Percentiles rank a stretch among this genome's conserved stretches.
Conservation (phyloP, 768 basidiomycete genomes). For the Coprinellus micaceus region DNA sequence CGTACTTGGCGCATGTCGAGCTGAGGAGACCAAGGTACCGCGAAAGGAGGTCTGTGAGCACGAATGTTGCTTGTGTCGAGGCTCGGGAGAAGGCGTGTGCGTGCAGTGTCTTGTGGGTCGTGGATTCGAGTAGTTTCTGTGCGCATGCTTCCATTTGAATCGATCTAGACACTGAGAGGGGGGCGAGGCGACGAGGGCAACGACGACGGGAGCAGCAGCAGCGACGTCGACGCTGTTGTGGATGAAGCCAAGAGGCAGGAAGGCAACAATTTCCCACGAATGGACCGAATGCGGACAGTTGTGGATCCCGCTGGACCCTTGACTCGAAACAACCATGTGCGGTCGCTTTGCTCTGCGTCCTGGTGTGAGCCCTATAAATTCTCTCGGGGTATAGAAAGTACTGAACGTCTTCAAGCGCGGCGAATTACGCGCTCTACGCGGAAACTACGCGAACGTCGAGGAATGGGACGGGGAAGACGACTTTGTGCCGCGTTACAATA, state of each 20-base stretch:
- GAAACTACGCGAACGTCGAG: conserved; percentile 40
- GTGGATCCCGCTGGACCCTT: neutral
- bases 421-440: conserved; percentile 43
- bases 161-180: no score
- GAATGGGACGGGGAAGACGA: conserved; percentile 60
- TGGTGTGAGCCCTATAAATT: conserved; percentile 24
- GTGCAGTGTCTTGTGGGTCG: conserved; percentile 66
- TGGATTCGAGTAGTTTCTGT: conserved; percentile 62
- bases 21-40: conserved; percentile 69
- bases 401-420: conserved; percentile 26
- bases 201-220: conserved; percentile 13
- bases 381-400: neutral
- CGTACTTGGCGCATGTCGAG: conserved; percentile 65
- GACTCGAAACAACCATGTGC: conserved; percentile 43
- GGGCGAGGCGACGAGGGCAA: neutral
- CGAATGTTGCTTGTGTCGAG: conserved; percentile 65
- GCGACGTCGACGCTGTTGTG: conserved; percentile 21
- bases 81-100: conserved; percentile 75
- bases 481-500: conserved; percentile 71
- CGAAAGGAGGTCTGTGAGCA: conserved; percentile 72
- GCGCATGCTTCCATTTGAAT: conserved; percentile 49
- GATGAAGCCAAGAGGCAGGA: conserved; percentile 7
- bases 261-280: conserved; percentile 19
- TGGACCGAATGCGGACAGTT: neutral
- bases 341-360: conserved; percentile 59